Percentiles rank a stretch among this genome's conserved stretches.
Evolutionary conservation across 164 flowering plant genomes (phyloP).

Genomic region (Annona squamosa): DNA sequence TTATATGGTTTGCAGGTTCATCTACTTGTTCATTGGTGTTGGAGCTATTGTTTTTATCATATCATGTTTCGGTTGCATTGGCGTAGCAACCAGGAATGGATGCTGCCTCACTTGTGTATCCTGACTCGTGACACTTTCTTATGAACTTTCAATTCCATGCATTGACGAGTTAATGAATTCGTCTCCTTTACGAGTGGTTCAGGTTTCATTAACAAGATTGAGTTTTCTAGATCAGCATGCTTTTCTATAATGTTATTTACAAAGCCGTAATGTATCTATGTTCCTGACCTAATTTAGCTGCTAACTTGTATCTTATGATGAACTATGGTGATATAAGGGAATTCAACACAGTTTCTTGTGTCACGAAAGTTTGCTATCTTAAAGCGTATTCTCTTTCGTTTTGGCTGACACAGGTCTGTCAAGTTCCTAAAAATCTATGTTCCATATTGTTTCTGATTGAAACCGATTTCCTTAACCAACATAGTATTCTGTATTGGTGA

Average conservation of each 20-base stretch:
- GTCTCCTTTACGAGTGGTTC: not conserved
- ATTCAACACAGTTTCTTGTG: not conserved
- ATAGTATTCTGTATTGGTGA: conserved; percentile 65
- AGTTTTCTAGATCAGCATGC: not conserved
- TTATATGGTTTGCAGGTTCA: conserved; percentile 61
- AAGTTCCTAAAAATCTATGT: not conserved
- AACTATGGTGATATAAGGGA: not conserved
- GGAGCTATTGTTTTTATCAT: conserved; percentile 74
- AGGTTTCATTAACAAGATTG: too few relatives aligned
- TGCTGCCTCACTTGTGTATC: conserved; percentile 95
- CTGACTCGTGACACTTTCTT: conserved; percentile 20
- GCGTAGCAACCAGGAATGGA: conserved; percentile 57
- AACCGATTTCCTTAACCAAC: conserved; percentile 42
- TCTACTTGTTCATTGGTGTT: conserved; percentile 67
- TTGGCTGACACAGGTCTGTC: not conserved
- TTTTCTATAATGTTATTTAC: not conserved
- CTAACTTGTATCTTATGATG: not conserved
- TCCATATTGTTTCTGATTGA: not conserved
- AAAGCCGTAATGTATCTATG: not conserved
- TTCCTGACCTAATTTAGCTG: not conserved
- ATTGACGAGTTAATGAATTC: not conserved
- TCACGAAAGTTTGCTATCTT: not conserved
- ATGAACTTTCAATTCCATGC: not conserved
- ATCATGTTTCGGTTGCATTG: conserved; percentile 87
- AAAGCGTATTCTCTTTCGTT: not conserved